Conservation (phyloP, 371 early-diverging fungal genomes). For the Rhizopus delemar region DNA sequence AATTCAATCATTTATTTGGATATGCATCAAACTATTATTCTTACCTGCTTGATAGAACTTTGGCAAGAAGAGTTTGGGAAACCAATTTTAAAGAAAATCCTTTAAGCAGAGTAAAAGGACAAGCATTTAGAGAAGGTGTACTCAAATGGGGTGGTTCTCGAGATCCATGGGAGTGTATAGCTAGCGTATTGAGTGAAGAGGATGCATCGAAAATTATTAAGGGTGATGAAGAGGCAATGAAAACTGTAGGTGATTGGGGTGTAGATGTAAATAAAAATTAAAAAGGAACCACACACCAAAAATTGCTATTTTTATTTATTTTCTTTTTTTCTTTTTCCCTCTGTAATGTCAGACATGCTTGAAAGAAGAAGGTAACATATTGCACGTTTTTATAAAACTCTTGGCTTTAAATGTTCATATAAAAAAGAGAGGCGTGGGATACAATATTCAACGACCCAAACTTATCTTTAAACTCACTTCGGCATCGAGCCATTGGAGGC, state of each 20-base stretch:
- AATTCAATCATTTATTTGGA: constrained; percentile 88
- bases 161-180: constrained; percentile 87
- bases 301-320: constrained; percentile 4
- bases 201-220: constrained; percentile 61
- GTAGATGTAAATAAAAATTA: constrained; percentile 40
- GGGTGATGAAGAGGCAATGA: constrained; percentile 73
- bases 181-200: constrained; percentile 58
- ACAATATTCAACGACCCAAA: constrained; percentile 22
- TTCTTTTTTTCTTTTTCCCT: constrained; percentile 2
- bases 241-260: constrained; percentile 78
- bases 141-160: constrained; percentile 92
- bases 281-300: not conserved
- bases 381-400: not conserved
- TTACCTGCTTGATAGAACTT: constrained; percentile 85
- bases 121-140: constrained; percentile 71
- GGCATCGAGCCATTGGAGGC: constrained; percentile 38
- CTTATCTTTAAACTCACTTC: constrained; percentile 31
- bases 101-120: constrained; percentile 55
- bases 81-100: constrained; percentile 65
- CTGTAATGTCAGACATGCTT: constrained; percentile 6
- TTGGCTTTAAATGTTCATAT: not conserved
- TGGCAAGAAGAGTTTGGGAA: constrained; percentile 81
- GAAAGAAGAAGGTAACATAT: constrained; percentile 17
- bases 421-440: constrained; percentile 21
- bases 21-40: constrained; percentile 95